Conservation (phyloP, 164 flowering plant species). For the Piper betle region DNA sequence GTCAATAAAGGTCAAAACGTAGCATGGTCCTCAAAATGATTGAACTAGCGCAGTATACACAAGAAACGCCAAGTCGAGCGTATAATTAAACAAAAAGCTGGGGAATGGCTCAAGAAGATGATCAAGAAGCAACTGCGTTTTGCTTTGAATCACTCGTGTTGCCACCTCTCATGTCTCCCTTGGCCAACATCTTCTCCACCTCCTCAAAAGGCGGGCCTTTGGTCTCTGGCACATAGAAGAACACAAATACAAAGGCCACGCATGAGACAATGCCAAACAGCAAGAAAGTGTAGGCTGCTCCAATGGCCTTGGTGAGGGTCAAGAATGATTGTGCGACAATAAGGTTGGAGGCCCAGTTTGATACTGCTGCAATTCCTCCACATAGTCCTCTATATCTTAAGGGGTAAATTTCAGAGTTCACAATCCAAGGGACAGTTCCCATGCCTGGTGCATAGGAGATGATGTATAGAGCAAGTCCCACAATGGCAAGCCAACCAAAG, state of each 20-base stretch:
- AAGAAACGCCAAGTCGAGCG: too few species aligned
- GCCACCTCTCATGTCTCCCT: background rate
- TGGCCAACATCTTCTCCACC: constrained; percentile 39
- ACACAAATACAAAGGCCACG: constrained; percentile 20
- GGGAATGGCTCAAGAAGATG: background rate
- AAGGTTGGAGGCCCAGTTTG: constrained; percentile 69
- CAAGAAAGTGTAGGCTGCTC: constrained; percentile 54
- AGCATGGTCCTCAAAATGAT: too few species aligned
- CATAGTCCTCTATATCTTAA: constrained; percentile 47
- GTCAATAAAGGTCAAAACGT: too few species aligned
- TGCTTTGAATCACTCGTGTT: background rate
- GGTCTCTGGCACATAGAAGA: constrained; percentile 43
- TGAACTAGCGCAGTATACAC: too few species aligned
- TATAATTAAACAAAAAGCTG: constrained; percentile 4
- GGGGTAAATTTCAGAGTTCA: constrained; percentile 73
- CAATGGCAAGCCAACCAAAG: constrained; percentile 40
- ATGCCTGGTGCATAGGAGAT: constrained; percentile 64
- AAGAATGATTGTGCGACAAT: constrained; percentile 53
- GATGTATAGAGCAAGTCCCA: constrained; percentile 48
- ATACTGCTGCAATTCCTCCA: constrained; percentile 74
- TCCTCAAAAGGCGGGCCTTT: constrained; percentile 50
- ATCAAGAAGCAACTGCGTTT: background rate
- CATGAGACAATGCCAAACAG: constrained; percentile 45
- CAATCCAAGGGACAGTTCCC: constrained; percentile 67
- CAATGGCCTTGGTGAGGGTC: constrained; percentile 42